Evolutionary conservation across 129 eudicot genomes (phyloP).

Genomic region (Tagetes erecta): DNA sequence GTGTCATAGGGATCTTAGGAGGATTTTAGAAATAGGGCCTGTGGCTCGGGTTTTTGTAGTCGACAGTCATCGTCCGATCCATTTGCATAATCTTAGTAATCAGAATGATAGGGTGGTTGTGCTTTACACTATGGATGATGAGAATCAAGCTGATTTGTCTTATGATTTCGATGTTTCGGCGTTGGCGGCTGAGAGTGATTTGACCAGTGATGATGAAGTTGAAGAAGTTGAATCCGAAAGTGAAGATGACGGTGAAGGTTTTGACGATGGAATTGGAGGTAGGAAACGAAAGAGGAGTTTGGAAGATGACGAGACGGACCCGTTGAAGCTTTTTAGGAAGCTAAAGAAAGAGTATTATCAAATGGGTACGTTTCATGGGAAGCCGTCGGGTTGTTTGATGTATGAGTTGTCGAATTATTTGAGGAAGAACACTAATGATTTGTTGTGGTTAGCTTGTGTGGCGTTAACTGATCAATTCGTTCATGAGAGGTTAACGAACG

Average conservation of each 20-base stretch:
- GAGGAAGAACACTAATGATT: slow-evolving; percentile 69
- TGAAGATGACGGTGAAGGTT: slow-evolving; percentile 52
- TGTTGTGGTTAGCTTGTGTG: slow-evolving; percentile 95
- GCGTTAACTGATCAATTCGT: slow-evolving; percentile 92
- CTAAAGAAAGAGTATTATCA: slow-evolving; percentile 71
- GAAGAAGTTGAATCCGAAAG: slow-evolving; percentile 42
- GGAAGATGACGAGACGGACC: slow-evolving; percentile 58
- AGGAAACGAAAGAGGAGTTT: slow-evolving; percentile 61
- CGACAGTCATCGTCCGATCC: slow-evolving; percentile 94
- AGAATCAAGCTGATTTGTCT: slow-evolving; percentile 72
- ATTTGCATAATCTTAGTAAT: slow-evolving; percentile 71
- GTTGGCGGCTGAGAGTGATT: slow-evolving; percentile 75
- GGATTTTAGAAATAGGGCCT: slow-evolving; percentile 52
- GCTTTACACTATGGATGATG: slow-evolving; percentile 80
- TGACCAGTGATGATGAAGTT: slow-evolving; percentile 75
- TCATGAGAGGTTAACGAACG: slow-evolving; percentile 81
- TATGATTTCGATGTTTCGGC: slow-evolving; percentile 75
- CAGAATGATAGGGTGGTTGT: slow-evolving; percentile 76
- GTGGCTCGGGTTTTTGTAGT: slow-evolving; percentile 73
- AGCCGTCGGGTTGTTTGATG: slow-evolving; percentile 96
- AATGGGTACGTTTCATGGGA: slow-evolving; percentile 95
- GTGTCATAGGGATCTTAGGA: slow-evolving; percentile 80
- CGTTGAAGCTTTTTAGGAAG: slow-evolving; percentile 69
- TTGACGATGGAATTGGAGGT: slow-evolving; percentile 46
- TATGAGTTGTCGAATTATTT: slow-evolving; percentile 73